These are phyloP conservation scores for Brettanomyces sp. DNA, from an alignment of 805 yeast species.

Conservation along the genomic window DNA sequence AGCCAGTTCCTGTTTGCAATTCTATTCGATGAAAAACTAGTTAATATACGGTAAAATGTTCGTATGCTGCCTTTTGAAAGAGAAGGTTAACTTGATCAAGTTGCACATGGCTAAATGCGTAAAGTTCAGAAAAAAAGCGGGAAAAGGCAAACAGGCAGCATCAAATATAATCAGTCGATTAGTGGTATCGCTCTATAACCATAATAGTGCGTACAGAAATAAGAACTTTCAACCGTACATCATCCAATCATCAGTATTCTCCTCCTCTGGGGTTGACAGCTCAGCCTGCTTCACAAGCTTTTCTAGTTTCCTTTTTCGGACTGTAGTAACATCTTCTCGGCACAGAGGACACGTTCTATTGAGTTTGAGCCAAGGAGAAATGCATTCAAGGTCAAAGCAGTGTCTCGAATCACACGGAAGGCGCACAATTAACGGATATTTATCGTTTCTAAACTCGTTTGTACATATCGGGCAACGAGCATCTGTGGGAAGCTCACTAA, in stretches of 20 bases:
- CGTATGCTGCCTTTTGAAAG: too few relatives aligned
- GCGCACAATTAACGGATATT: slow-evolving; percentile 70
- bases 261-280: slow-evolving; percentile 33
- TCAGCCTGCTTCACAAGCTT: slow-evolving; percentile 31
- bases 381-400: slow-evolving; percentile 80
- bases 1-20: too few relatives aligned
- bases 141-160: too few relatives aligned
- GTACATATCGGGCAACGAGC: slow-evolving; percentile 86
- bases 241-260: slow-evolving; percentile 69
- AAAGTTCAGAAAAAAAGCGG: background rate
- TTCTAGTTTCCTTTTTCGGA: background rate
- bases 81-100: too few relatives aligned
- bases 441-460: slow-evolving; percentile 56
- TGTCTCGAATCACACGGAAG: slow-evolving; percentile 64
- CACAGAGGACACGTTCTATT: slow-evolving; percentile 82
- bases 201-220: too few relatives aligned
- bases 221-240: slow-evolving; percentile 45
- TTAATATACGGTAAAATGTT: too few relatives aligned
- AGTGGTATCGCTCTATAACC: too few relatives aligned
- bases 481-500: slow-evolving; percentile 30
- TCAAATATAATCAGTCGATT: too few relatives aligned
- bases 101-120: background rate
- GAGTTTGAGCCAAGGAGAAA: slow-evolving; percentile 77
- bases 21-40: too few relatives aligned
- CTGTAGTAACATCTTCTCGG: slow-evolving; percentile 50